A percentile compares a stretch with the other conserved stretches of the same genome.
phyloP scores from a whole-genome alignment of 139 green algal species.

The Volvox africanus region DNA sequence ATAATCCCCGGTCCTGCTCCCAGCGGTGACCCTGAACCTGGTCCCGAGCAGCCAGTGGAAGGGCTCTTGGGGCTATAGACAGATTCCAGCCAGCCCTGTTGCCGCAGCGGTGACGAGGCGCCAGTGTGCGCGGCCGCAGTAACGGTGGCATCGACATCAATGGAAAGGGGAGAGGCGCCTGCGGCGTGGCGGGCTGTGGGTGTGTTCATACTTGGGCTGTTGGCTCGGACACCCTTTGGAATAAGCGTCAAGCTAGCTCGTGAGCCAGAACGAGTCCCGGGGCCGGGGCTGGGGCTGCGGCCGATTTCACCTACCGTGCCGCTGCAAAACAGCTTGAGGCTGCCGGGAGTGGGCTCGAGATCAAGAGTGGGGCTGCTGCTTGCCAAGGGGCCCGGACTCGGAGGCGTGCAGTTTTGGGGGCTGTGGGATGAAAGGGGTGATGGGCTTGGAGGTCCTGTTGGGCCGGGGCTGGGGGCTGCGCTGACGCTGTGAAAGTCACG shows the following conservation, averaged over 20 bases:
- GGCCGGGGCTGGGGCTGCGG: neutral
- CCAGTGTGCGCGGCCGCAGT: neutral
- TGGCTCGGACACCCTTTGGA: neutral
- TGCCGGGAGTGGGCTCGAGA: neutral
- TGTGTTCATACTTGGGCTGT: neutral
- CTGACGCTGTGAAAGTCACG: neutral
- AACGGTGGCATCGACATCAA: neutral
- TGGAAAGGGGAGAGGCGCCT: too few species aligned
- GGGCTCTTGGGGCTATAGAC: slow-evolving; percentile 17
- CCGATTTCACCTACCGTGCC: too few species aligned
- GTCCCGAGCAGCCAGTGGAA: too few species aligned
- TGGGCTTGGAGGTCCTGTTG: neutral
- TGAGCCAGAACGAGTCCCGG: neutral
- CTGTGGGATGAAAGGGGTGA: too few species aligned
- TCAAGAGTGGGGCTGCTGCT: neutral
- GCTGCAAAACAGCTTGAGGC: neutral
- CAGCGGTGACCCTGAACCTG: neutral
- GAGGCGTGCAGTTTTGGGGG: too few species aligned
- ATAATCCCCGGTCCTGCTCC: neutral
- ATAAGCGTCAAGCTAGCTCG: neutral
- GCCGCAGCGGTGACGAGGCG: neutral
- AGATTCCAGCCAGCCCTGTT: neutral
- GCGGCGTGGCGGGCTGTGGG: neutral
- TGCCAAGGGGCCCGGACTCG: too few species aligned
- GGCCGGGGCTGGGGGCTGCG: neutral